Evolutionary conservation across 2,329 filamentous ascomycete genomes (phyloP), one percentile per base, ranked within the genome.

Genomic region (Erysiphe neolycopersici): DNA sequence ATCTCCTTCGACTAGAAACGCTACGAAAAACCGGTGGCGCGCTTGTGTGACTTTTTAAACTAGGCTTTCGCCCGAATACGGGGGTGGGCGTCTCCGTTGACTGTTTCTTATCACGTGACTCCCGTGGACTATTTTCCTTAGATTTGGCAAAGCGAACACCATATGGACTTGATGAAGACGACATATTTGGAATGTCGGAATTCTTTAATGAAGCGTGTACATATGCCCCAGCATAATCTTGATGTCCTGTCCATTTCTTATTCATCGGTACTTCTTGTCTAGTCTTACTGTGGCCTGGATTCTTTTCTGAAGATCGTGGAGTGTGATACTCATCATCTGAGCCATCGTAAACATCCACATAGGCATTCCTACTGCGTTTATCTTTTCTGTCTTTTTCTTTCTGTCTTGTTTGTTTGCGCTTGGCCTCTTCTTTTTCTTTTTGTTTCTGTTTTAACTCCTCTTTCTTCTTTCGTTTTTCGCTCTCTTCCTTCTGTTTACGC

Each of bases 391-490:
- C 60, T 42, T 56, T 58, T 41, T 64, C 63, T 38, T 49, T 55
- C 38, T 59, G 56, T 49, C 58, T 57, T 18, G 65, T 64, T 46
- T 44, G 51, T 50, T 53, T 61, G 52, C 51, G 54, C 50, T 50
- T 56, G 46, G 50, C 51, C 33, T 46, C 46, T 33, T 53, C 53
- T 43, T 58, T 58, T 44, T 54, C 53, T 49, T 46, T 54, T 48
- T 37, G 50, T 52, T 42, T 53, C 50, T 35, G 16, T 38, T 51
- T 52, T 10, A 58, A 54, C 2, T 58, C 56, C 5, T 53, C 50
- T 2, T 57, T 53, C 18, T 54, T 53, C 40, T 56, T 54, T 40
- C 56, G 55, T 44, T 45, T 51, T n/a, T 32, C n/a, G 4, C 6
- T 12, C n/a, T 19, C 41, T 36, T 36, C 37, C 22, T 39, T 39